Conservation (phyloP, 2,329 filamentous ascomycete species). For the Colletotrichum sp. region DNA sequence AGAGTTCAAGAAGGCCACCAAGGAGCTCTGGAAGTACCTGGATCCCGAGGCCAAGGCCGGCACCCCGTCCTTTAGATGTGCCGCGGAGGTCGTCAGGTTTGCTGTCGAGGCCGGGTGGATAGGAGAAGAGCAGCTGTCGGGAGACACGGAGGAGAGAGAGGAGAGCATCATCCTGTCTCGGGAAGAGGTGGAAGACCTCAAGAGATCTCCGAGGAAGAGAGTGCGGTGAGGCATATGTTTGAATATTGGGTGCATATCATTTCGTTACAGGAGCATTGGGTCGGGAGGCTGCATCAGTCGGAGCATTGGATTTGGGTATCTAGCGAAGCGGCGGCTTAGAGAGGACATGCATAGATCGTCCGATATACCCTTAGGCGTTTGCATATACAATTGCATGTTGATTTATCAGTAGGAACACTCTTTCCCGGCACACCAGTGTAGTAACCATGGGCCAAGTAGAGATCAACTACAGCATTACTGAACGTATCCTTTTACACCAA, state of each 20-base stretch:
- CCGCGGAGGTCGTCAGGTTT: conserved; percentile 61
- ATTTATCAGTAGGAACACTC: not conserved
- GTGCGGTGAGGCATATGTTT: not conserved
- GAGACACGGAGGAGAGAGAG: conserved; percentile 35
- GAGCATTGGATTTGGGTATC: not conserved
- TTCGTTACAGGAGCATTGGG: not conserved
- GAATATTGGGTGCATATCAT: not conserved
- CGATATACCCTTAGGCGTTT: not conserved
- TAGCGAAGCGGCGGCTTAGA: not conserved
- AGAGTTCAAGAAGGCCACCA: conserved; percentile 51
- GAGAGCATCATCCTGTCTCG: conserved; percentile 44
- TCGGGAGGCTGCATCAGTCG: not conserved
- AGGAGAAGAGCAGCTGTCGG: conserved; percentile 54
- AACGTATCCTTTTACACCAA: not conserved
- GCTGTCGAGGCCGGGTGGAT: conserved; percentile 65
- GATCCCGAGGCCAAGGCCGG: conserved; percentile 53
- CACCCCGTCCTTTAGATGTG: conserved; percentile 57
- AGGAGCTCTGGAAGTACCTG: conserved; percentile 59
- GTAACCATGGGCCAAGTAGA: not conserved
- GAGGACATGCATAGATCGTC: not conserved
- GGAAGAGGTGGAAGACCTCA: conserved; percentile 28
- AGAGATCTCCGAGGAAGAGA: not conserved
- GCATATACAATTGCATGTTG: not conserved
- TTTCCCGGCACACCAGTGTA: not conserved
- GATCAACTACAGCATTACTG: not conserved